Evolutionary conservation across 2,329 filamentous ascomycete species (phyloP), one percentile per base, ranked within the genome.

Genomic region (Fusarium odoratissimum): DNA sequence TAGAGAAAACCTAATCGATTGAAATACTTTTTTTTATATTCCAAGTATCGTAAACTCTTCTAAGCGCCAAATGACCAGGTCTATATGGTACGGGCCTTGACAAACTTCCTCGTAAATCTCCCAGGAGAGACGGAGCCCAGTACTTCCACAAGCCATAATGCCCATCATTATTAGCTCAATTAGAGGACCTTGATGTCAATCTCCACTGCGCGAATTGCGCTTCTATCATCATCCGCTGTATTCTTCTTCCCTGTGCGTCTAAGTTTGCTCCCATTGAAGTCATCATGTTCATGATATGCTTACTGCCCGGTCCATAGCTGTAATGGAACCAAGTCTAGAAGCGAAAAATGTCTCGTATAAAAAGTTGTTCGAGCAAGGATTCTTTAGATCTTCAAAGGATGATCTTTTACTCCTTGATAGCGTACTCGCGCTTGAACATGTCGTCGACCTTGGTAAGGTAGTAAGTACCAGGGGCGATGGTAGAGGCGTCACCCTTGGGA

Each of bases 381-480:
- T 57, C 58, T 70, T 19, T 58, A 67, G 42, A 55, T 65, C 55
- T 17, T 41, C 37, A 33, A 16, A 49, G 23, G 48, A 25, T 17
- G 49, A 45, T 31, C 55, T 10, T 75, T 80, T 89, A 95, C 82
- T 88, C 91, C 88, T 95, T 93, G 85, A 95, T 81, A 63, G 87
- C 84, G 84, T 96, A 96, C 80, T 89, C 89, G 78, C 93, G 90
- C 86, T 92, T 91, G 91, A 93, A 96, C 92, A 94, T 94, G 77
- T 94, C 92, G 79, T 96, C 93, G 52, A 96, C 89, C 81, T 91
- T 91, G 79, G 90, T 90, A 66, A 96, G 88, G 85, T 95, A 96
- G 86, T 95, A 96, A 28, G 91, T 90, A 66, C 90, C 91, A 67
- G 88, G 83, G 68, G 81, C 80, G 64, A 96, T 88, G 75, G 89